Percentiles rank a stretch among this genome's conserved stretches.
Conservation (phyloP, 768 basidiomycete genomes). For the Russula virescens region DNA sequence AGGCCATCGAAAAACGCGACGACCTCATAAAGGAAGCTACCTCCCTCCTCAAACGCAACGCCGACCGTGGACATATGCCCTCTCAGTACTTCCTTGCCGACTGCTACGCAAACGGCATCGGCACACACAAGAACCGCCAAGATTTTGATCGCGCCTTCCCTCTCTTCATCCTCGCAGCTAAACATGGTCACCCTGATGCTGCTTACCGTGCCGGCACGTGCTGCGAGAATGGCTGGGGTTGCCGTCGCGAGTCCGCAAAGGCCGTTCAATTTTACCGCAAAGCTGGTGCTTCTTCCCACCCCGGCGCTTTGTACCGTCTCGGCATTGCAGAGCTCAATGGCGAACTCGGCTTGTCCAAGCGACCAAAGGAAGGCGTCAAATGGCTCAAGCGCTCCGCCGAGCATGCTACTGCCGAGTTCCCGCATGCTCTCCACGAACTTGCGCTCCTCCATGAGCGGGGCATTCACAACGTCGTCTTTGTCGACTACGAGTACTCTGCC, state of each 20-base stretch:
- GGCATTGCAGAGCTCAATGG: conserved; percentile 96
- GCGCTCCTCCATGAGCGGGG: conserved; percentile 94
- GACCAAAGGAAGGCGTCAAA: conserved; percentile 94
- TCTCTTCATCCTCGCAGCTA: conserved; percentile 90
- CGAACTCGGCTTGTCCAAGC: conserved; percentile 78
- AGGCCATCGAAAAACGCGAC: conserved; percentile 75
- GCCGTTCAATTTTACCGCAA: conserved; percentile 92
- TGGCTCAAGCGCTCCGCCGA: conserved; percentile 98
- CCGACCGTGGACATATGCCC: conserved; percentile 89
- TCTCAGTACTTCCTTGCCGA: conserved; percentile 98
- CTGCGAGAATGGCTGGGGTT: conserved; percentile 99
- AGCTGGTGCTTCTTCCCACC: conserved; percentile 85
- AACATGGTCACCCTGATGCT: conserved; percentile 95
- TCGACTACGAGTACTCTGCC: conserved; percentile 91
- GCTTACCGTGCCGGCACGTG: conserved; percentile 95
- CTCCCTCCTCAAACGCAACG: conserved; percentile 79
- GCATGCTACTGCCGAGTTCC: conserved; percentile 89
- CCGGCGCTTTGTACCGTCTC: conserved; percentile 93
- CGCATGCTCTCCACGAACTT: conserved; percentile 92
- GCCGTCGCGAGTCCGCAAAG: conserved; percentile 85
- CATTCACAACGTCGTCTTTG: conserved; percentile 95
- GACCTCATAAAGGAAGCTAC: conserved; percentile 88
- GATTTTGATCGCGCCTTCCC: conserved; percentile 98
- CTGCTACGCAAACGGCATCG: conserved; percentile 98
- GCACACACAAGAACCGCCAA: conserved; percentile 81